Evolutionary conservation across 208 protist genomes (phyloP).

Genomic region (Zelonia costaricensis): DNA sequence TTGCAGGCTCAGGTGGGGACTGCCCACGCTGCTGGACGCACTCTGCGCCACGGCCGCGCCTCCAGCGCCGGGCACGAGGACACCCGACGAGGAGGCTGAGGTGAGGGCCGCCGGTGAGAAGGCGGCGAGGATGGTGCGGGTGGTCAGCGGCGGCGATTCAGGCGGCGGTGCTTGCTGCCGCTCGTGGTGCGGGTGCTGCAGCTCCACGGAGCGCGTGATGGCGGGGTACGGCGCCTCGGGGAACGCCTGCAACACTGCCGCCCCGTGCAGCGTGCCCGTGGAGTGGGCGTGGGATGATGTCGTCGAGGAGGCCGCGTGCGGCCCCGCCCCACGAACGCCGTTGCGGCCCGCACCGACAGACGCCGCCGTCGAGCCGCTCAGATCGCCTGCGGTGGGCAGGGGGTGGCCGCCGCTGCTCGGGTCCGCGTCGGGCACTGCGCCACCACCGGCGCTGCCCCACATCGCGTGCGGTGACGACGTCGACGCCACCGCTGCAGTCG

Average conservation of each 20-base stretch:
- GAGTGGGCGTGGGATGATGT: too few relatives aligned
- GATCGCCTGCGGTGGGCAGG: not conserved
- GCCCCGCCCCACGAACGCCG: not conserved
- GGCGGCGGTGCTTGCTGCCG: not conserved
- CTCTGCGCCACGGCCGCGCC: slow-evolving; percentile 1
- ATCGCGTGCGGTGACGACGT: slow-evolving; percentile 2
- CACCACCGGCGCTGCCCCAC: slow-evolving; percentile 7
- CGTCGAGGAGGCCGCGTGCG: not conserved
- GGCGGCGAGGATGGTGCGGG: not conserved
- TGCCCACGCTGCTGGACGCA: slow-evolving; percentile 12
- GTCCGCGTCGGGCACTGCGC: not conserved
- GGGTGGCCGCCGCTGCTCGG: not conserved
- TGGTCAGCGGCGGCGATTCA: not conserved
- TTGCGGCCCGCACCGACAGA: not conserved
- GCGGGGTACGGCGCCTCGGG: not conserved
- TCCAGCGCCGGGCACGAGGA: not conserved
- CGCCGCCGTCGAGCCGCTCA: not conserved
- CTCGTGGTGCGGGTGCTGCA: not conserved
- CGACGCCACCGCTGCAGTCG: slow-evolving; percentile 10
- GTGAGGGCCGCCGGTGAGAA: too few relatives aligned
- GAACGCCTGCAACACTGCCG: slow-evolving; percentile 3
- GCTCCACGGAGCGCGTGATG: not conserved
- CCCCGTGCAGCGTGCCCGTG: not conserved
- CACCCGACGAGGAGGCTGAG: too few relatives aligned
- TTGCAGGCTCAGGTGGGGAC: slow-evolving; percentile 12